Evolutionary conservation across 306 rosid genomes (phyloP).

Genomic region (Ormosia emarginata): DNA sequence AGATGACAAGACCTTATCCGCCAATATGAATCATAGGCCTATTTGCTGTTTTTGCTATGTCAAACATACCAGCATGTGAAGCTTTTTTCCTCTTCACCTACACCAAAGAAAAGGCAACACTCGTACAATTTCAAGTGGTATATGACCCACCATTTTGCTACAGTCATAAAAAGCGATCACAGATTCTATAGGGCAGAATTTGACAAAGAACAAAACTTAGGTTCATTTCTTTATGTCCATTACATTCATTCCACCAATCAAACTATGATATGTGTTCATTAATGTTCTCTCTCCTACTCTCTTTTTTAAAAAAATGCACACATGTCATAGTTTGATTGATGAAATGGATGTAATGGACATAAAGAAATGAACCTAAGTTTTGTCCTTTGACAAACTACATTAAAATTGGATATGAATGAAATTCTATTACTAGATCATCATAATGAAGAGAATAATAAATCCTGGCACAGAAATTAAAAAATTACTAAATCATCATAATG

Average conservation of each 20-base stretch:
- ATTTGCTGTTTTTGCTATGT: conserved; percentile 83
- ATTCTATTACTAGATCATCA: not conserved
- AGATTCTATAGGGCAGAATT: not conserved
- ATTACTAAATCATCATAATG: not conserved
- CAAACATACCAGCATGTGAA: conserved; percentile 94
- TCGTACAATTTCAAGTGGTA: not conserved
- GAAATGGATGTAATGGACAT: too few species aligned
- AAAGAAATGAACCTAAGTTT: too few species aligned
- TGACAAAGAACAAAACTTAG: too few species aligned
- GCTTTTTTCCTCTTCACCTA: conserved; percentile 96
- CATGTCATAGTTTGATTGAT: too few species aligned
- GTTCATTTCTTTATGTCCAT: too few species aligned
- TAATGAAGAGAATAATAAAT: not conserved
- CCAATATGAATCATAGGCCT: conserved; percentile 99
- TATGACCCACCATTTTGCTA: not conserved
- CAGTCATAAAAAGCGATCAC: not conserved
- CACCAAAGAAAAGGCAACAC: conserved; percentile 2
- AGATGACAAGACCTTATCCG: conserved; percentile 55
- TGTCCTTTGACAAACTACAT: not conserved
- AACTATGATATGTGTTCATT: too few species aligned
- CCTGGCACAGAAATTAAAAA: not conserved
- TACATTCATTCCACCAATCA: too few species aligned
- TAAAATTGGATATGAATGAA: not conserved
- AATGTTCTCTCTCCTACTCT: too few species aligned
- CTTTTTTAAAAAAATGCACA: too few species aligned